Evolutionary conservation across 208 protist genomes (phyloP).

Genomic region (Angomonas deanei): DNA sequence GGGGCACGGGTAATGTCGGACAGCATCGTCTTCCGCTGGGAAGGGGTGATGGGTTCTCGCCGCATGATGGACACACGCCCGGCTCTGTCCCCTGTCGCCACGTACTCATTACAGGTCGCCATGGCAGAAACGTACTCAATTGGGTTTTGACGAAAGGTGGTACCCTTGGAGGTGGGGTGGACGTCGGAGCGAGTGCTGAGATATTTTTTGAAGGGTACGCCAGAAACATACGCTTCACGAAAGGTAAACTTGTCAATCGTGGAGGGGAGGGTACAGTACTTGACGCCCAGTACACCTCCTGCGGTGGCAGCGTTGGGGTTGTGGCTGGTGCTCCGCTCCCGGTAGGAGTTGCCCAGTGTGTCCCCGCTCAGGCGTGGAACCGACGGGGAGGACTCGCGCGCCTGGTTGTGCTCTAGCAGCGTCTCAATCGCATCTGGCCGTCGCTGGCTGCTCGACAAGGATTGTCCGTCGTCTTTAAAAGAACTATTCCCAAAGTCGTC

Average conservation of each 20-base stretch:
- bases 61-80: slow-evolving; percentile 73
- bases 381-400: slow-evolving; percentile 24
- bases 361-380: slow-evolving; percentile 2
- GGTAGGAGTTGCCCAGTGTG: neutral
- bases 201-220: slow-evolving; percentile 30
- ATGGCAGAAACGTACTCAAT: slow-evolving; percentile 66
- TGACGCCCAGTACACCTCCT: slow-evolving; percentile 1
- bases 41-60: slow-evolving; percentile 22
- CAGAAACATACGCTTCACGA: slow-evolving; percentile 37
- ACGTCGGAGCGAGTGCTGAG: slow-evolving; percentile 12
- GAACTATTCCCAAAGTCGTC: neutral
- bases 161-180: neutral
- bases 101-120: slow-evolving; percentile 51
- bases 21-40: slow-evolving; percentile 17
- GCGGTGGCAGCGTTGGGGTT: slow-evolving; percentile 7
- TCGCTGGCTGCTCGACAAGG: slow-evolving; percentile 15
- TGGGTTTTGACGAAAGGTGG: slow-evolving; percentile 35
- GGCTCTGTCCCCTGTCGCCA: slow-evolving; percentile 73
- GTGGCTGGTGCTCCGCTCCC: neutral
- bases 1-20: slow-evolving; percentile 4
- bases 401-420: slow-evolving; percentile 58
- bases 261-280: neutral
- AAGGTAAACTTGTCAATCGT: slow-evolving; percentile 18
- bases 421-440: slow-evolving; percentile 33
- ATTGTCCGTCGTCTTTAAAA: slow-evolving; percentile 15